A percentile compares a stretch with the other conserved stretches of the same genome.
Conservation (phyloP, 805 yeast genomes). For the Candida dajiaensis region DNA sequence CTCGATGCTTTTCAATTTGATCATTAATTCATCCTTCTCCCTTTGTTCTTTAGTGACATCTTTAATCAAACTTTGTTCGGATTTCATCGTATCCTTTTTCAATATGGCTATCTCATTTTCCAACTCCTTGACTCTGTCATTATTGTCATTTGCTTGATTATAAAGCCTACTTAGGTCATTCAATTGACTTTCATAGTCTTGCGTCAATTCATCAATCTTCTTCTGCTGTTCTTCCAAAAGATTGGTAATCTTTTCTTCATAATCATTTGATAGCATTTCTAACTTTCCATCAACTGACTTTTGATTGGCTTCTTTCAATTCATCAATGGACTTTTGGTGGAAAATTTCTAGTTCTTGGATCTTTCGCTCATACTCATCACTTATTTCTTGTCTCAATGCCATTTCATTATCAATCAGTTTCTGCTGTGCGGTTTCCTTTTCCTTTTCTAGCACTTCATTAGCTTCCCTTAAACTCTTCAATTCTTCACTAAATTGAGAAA, state of each 20-base stretch:
- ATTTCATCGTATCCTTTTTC: neutral
- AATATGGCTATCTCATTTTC: neutral
- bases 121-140: neutral
- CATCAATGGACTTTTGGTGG: constrained; percentile 27
- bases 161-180: neutral
- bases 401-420: constrained; percentile 20
- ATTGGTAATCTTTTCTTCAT: constrained; percentile 25
- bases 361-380: constrained; percentile 28
- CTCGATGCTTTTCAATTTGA: neutral
- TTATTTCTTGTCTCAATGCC: constrained; percentile 25
- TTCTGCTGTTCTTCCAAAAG: constrained; percentile 12
- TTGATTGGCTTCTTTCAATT: constrained; percentile 25
- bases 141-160: neutral
- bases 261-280: constrained; percentile 27
- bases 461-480: constrained; percentile 13
- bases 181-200: neutral
- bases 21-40: constrained; percentile 1
- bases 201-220: constrained; percentile 3
- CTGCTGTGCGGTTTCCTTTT: constrained; percentile 20
- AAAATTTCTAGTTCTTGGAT: constrained; percentile 32
- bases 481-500: constrained; percentile 14
- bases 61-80: neutral
- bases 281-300: constrained; percentile 26
- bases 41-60: constrained; percentile 2
- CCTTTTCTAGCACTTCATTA: constrained; percentile 17